Conservation (phyloP, 805 yeast species). For the Saccharomycopsis fermentans region DNA sequence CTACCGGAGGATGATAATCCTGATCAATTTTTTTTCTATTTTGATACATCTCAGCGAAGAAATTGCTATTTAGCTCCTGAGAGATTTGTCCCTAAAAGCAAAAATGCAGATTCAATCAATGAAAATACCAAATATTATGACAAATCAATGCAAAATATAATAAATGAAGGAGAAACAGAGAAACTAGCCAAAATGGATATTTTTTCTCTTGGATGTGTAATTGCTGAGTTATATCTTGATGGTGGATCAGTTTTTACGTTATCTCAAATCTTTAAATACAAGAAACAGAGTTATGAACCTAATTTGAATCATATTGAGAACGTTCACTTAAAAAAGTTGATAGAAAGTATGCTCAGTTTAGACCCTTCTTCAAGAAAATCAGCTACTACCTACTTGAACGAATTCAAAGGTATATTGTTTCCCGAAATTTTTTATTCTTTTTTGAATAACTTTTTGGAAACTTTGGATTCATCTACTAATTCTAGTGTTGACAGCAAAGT, state of each 20-base stretch:
- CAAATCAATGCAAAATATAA: slow-evolving; percentile 18
- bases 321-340: slow-evolving; percentile 39
- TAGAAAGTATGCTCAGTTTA: slow-evolving; percentile 51
- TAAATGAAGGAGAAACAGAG: not conserved
- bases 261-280: slow-evolving; percentile 78
- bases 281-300: slow-evolving; percentile 57
- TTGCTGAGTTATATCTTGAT: slow-evolving; percentile 80
- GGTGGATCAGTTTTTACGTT: slow-evolving; percentile 81
- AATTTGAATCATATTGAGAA: slow-evolving; percentile 49
- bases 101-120: slow-evolving; percentile 12
- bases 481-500: slow-evolving; percentile 38
- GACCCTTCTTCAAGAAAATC: slow-evolving; percentile 52
- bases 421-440: slow-evolving; percentile 63
- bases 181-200: slow-evolving; percentile 68
- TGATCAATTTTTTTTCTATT: slow-evolving; percentile 80
- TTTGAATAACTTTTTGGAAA: slow-evolving; percentile 55
- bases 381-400: slow-evolving; percentile 42
- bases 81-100: slow-evolving; percentile 40
- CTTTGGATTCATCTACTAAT: slow-evolving; percentile 23
- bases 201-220: slow-evolving; percentile 75
- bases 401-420: slow-evolving; percentile 43
- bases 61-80: slow-evolving; percentile 93
- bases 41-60: slow-evolving; percentile 81
- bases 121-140: slow-evolving; percentile 14
- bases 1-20: slow-evolving; percentile 85